Evolutionary conservation across 2,329 filamentous ascomycete genomes (phyloP).

Genomic region (Xenosphaeropsis pyriputrescens): DNA sequence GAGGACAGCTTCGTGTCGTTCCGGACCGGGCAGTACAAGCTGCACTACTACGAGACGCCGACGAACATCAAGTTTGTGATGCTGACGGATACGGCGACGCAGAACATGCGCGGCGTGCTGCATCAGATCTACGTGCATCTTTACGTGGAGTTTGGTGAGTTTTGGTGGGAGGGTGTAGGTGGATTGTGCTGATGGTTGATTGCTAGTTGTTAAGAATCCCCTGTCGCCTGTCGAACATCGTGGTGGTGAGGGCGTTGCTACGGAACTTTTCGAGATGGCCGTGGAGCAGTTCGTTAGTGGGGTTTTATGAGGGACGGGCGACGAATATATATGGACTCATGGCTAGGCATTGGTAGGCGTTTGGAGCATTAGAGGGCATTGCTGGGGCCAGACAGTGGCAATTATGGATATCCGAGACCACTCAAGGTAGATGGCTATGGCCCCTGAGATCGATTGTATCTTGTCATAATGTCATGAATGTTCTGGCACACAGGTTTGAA

Average conservation of each 20-base stretch:
- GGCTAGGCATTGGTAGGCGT: constrained; percentile 8
- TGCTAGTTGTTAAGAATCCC: constrained; percentile 54
- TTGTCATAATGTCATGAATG: no score
- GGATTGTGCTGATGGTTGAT: not conserved
- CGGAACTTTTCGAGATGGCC: constrained; percentile 56
- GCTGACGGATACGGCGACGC: constrained; percentile 78
- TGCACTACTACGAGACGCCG: constrained; percentile 98
- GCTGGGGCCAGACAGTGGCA: no score
- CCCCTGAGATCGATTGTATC: no score
- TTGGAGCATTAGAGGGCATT: constrained; percentile 2
- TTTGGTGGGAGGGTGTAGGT: not conserved
- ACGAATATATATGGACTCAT: not conserved
- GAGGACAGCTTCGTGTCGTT: constrained; percentile 92
- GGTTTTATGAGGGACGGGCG: constrained; percentile 26
- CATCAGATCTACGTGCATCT: constrained; percentile 98
- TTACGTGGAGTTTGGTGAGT: constrained; percentile 83
- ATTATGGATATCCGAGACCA: no score
- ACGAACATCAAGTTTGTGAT: constrained; percentile 94
- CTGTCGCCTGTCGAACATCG: constrained; percentile 54
- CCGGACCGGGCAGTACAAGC: constrained; percentile 87
- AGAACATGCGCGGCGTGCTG: constrained; percentile 84
- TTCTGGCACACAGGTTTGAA: no score
- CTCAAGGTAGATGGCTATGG: no score
- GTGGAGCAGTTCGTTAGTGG: constrained; percentile 66
- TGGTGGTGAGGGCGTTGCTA: constrained; percentile 52